phyloP scores from a whole-genome alignment of 306 rosid genomes.

The Sphenostylis stenocarpa region DNA sequence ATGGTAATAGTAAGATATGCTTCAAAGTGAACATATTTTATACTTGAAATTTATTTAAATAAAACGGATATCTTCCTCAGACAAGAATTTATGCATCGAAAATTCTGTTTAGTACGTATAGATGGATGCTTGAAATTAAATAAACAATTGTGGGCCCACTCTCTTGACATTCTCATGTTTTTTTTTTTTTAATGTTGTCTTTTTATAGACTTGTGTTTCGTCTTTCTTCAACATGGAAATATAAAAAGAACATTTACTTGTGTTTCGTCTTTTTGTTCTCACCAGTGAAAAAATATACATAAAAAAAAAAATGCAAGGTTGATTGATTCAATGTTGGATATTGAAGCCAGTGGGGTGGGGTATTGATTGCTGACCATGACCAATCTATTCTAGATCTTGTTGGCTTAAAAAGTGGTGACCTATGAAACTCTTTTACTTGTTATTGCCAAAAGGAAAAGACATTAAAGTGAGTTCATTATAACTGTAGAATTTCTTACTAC shows the following conservation, averaged over 20 bases:
- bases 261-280: not conserved
- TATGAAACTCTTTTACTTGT: constrained; percentile 14
- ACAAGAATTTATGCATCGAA: not conserved
- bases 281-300: not conserved
- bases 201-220: not conserved
- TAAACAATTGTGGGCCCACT: constrained; percentile 12
- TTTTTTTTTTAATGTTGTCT: not conserved
- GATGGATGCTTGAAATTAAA: not conserved
- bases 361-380: constrained; percentile 30
- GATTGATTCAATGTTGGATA: constrained; percentile 20
- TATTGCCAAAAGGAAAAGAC: not conserved
- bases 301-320: not conserved
- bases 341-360: constrained; percentile 8
- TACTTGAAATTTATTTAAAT: not conserved
- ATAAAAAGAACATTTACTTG: not conserved
- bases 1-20: not conserved
- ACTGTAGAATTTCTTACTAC: not conserved
- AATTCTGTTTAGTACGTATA: not conserved
- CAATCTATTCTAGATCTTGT: constrained; percentile 25
- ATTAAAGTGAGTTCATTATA: not conserved
- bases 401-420: not conserved
- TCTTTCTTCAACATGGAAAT: not conserved
- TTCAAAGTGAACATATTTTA: not conserved
- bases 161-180: not conserved
- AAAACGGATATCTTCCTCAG: not conserved